Evolutionary conservation across 2,329 filamentous ascomycete species (phyloP).

Genomic region (Esteya vermicola): DNA sequence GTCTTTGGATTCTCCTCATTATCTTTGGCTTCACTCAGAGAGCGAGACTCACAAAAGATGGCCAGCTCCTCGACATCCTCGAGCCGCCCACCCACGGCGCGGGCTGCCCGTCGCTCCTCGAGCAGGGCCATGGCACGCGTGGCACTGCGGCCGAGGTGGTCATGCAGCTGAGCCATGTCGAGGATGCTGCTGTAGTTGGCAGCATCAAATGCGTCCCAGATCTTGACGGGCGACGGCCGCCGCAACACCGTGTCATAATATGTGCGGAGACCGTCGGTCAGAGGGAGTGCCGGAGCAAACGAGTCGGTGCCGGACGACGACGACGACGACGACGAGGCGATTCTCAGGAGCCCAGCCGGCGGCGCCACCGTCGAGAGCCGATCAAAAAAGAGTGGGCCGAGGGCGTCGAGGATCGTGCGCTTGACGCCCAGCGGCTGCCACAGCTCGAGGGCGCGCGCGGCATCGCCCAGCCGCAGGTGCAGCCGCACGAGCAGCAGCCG

Average conservation of each 20-base stretch:
- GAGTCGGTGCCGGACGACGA: no score
- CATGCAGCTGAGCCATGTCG: constrained; percentile 28
- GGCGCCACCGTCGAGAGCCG: constrained; percentile 35
- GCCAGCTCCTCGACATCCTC: constrained; percentile 27
- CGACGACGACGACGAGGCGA: no score
- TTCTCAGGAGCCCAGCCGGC: no score
- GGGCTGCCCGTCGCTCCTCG: constrained; percentile 32
- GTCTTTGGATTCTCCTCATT: neutral
- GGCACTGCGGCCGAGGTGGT: constrained; percentile 31
- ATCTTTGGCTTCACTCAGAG: constrained; percentile 4
- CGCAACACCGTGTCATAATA: constrained; percentile 31
- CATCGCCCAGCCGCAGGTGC: constrained; percentile 35
- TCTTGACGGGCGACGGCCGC: constrained; percentile 21
- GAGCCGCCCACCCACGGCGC: constrained; percentile 25
- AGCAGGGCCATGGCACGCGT: constrained; percentile 37
- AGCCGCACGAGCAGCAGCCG: constrained; percentile 36
- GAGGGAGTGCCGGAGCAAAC: constrained; percentile 31
- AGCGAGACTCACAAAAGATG: constrained; percentile 13
- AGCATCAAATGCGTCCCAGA: constrained; percentile 33
- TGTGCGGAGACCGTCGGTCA: constrained; percentile 26
- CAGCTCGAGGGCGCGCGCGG: constrained; percentile 28
- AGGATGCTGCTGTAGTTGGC: constrained; percentile 37
- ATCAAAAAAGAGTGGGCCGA: constrained; percentile 40
- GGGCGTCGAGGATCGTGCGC: constrained; percentile 40
- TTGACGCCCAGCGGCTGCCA: constrained; percentile 41